phyloP scores from a whole-genome alignment of 495 filamentous ascomycete species.

The Penicillium coffeae region DNA sequence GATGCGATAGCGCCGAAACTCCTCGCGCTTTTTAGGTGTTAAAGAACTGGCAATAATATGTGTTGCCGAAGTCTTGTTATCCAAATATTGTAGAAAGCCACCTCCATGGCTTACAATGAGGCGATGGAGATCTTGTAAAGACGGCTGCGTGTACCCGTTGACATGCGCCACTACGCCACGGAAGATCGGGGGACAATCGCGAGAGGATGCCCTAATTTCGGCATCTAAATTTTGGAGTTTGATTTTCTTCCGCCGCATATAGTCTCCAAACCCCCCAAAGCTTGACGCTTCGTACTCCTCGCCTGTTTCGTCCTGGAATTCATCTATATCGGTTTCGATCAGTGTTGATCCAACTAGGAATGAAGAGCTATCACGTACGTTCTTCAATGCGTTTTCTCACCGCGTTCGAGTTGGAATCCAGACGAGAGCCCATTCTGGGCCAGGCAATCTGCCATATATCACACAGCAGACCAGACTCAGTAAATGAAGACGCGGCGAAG shows the following conservation, averaged over 20 bases:
- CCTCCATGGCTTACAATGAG: constrained; percentile 88
- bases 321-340: constrained; percentile 36
- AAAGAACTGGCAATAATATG: constrained; percentile 91
- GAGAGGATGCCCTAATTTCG: constrained; percentile 63
- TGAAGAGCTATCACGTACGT: constrained; percentile 35
- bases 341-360: constrained; percentile 7
- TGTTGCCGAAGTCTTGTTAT: constrained; percentile 86
- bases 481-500: constrained; percentile 9
- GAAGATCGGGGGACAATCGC: constrained; percentile 77
- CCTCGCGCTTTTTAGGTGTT: constrained; percentile 85
- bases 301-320: constrained; percentile 67
- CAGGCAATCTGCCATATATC: constrained; percentile 15
- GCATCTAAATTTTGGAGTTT: constrained; percentile 93
- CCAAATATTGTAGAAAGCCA: constrained; percentile 90
- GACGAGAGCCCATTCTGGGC: constrained; percentile 71
- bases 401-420: constrained; percentile 69
- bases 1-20: constrained; percentile 80
- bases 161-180: constrained; percentile 84
- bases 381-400: constrained; percentile 81
- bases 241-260: constrained; percentile 89
- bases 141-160: constrained; percentile 91
- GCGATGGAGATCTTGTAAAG: constrained; percentile 77
- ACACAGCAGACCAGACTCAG: not conserved
- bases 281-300: constrained; percentile 86
- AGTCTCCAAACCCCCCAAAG: constrained; percentile 86